phyloP scores from a whole-genome alignment of 169 alveolate species.

The Cryptosporidium sp. region DNA sequence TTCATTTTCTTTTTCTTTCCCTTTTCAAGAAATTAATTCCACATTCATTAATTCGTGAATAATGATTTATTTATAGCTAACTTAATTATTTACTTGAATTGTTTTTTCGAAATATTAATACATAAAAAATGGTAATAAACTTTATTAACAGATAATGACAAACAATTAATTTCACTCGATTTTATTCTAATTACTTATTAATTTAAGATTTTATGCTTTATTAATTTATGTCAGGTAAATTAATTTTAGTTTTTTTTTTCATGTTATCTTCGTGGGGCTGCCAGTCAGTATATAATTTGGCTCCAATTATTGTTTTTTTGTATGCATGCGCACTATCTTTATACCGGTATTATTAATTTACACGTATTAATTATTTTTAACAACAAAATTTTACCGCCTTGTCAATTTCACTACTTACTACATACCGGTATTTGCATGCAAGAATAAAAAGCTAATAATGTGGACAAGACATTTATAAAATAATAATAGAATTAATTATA shows the following conservation, averaged over 20 bases:
- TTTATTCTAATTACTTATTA: not conserved
- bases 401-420: not conserved
- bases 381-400: constrained; percentile 14
- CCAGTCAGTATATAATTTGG: constrained; percentile 19
- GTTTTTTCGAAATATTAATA: not conserved
- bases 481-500: not conserved
- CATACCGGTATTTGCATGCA: constrained; percentile 16
- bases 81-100: not conserved
- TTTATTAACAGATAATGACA: too few relatives aligned
- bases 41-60: not conserved
- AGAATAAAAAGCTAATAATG: not conserved
- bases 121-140: too few relatives aligned
- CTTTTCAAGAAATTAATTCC: not conserved
- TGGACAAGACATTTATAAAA: not conserved
- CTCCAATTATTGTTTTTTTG: constrained; percentile 8
- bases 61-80: not conserved
- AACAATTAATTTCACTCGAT: not conserved
- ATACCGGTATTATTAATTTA: constrained; percentile 25
- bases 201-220: not conserved
- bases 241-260: not conserved
- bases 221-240: constrained; percentile 39
- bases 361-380: not conserved
- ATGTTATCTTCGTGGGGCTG: constrained; percentile 47
- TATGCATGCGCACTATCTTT: constrained; percentile 22
- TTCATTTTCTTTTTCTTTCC: not conserved